Conservation (phyloP, 306 rosid species). For the Quercus variabilis region DNA sequence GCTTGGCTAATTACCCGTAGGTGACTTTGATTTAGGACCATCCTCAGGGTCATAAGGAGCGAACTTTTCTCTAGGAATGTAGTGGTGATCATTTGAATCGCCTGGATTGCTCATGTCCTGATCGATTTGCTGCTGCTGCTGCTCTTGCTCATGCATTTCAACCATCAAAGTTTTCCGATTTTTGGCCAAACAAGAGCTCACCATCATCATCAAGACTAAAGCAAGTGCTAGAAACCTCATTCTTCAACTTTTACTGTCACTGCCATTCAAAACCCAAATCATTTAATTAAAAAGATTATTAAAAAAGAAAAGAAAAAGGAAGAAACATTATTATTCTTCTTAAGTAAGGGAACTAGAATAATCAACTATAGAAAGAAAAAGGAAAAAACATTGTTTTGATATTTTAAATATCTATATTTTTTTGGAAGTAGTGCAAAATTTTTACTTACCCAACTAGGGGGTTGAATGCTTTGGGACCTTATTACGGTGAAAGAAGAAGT, state of each 20-base stretch:
- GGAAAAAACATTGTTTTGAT: background rate
- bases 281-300: too few relatives aligned
- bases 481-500: slow-evolving; percentile 4
- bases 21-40: background rate
- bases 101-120: too few relatives aligned
- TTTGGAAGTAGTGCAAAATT: background rate
- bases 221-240: too few relatives aligned
- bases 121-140: background rate
- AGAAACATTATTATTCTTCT: too few relatives aligned
- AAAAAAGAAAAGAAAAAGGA: too few relatives aligned
- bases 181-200: too few relatives aligned
- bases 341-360: background rate
- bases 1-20: background rate
- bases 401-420: too few relatives aligned
- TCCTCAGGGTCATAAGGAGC: background rate
- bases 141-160: background rate
- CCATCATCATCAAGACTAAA: too few relatives aligned
- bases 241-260: too few relatives aligned
- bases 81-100: background rate
- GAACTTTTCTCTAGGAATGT: background rate
- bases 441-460: slow-evolving; percentile 6
- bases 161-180: too few relatives aligned
- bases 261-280: too few relatives aligned
- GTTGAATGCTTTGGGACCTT: background rate
- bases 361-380: background rate